phyloP scores from a whole-genome alignment of 2,329 filamentous ascomycete species.

The Cladobotryum mycophilum region DNA sequence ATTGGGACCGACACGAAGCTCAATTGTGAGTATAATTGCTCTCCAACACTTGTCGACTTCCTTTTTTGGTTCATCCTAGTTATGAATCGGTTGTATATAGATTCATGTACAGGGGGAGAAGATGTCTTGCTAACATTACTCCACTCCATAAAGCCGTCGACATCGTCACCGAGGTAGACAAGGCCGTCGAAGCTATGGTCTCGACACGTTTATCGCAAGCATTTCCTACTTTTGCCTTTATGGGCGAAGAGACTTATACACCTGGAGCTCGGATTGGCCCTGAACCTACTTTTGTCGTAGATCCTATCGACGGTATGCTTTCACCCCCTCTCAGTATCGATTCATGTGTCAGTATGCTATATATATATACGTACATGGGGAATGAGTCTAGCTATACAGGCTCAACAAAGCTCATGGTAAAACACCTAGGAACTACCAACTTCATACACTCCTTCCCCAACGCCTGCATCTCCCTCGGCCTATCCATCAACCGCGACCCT shows the following conservation, averaged over 20 bases:
- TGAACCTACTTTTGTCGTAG: slow-evolving; percentile 71
- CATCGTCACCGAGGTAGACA: slow-evolving; percentile 62
- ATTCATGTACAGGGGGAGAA: no score
- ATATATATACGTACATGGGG: neutral
- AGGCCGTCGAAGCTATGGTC: slow-evolving; percentile 59
- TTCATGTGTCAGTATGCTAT: neutral
- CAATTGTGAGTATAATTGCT: slow-evolving; percentile 45
- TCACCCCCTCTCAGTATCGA: neutral
- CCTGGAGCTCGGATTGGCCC: slow-evolving; percentile 56
- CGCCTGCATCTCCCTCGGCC: slow-evolving; percentile 70
- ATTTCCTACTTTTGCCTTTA: slow-evolving; percentile 56
- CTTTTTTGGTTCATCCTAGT: slow-evolving; percentile 5
- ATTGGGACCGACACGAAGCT: slow-evolving; percentile 55
- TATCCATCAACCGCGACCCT: slow-evolving; percentile 56
- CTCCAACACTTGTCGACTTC: neutral
- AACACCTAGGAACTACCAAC: slow-evolving; percentile 54
- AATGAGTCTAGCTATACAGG: neutral
- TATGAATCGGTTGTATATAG: no score
- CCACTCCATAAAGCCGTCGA: slow-evolving; percentile 47
- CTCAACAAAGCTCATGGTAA: neutral
- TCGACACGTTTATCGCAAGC: slow-evolving; percentile 42
- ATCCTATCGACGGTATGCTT: slow-evolving; percentile 65
- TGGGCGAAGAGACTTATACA: slow-evolving; percentile 72
- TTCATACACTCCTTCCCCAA: slow-evolving; percentile 71
- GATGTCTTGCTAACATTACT: neutral